Base-by-base conservation (phyloP, 805 yeast species). In the Yarrowia sp. region DNA sequence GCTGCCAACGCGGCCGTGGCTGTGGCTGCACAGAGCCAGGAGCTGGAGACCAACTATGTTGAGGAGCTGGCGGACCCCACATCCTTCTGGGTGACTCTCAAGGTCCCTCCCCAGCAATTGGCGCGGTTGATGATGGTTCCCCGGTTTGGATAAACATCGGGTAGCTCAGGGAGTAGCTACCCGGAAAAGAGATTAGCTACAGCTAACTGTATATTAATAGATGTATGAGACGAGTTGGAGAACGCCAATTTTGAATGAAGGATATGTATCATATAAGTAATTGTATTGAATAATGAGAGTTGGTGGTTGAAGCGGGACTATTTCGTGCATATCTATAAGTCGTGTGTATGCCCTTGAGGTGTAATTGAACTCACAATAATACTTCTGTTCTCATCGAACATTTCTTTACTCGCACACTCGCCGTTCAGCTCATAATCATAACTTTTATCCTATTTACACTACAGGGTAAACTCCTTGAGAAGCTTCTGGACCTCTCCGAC, bases 1-100 rank as follows among this genome's bases (percentile, higher is more conserved):
- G 72, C 73, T 46, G 73, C 72, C 12, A 70, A 71, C 22, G 70
- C 70, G 10, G 71, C 73, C 2, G 72, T 70, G 40, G 72, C 71
- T 16, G 72, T 71, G 14, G 69, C 70, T 11, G 59, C 69, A 1
- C 70, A 70, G 56, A 69, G 49, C 46, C 63, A 55, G 53, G 72
- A 56, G 36, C 45, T 43, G 53, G 67, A 67, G 38, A 10, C 36
- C 19, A 49, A 53, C 50, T 58, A 22, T 19, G 45, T 41, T 26
- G 53, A 67, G 35, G 56, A 48, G 56, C 52, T 59, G n/a, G 65
- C 65, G 16, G 65, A 59, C 35, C 67, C 67, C 11, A 49, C 55
- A 12, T 48, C 67, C 7, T 63, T 63, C 56, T 63, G 67, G 67
- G 67, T 58, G 12, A 66, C 67, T 8, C 48, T 66, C 35, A 66